Evolutionary conservation across 225 moss, liverwort and hornwort species (phyloP).

Genomic region (Straminergon stramineum): DNA sequence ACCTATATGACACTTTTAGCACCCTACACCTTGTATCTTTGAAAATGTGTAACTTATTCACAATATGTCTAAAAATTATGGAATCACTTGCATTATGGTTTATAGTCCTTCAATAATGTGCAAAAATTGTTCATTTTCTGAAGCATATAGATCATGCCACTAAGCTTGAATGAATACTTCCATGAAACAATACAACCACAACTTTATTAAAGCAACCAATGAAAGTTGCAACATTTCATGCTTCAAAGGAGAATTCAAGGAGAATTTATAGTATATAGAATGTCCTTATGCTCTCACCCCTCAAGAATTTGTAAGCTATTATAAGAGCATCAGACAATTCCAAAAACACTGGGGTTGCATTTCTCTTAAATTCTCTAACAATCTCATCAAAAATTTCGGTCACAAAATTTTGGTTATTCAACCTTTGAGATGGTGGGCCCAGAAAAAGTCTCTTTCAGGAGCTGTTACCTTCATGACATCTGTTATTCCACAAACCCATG

Average conservation of each 20-base stretch:
- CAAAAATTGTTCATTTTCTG: no score
- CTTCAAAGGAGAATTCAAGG: background rate
- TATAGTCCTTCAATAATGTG: no score
- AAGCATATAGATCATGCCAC: no score
- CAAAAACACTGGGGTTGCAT: background rate
- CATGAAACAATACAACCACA: background rate
- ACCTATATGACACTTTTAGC: no score
- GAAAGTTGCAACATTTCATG: background rate
- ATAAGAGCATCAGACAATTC: no score
- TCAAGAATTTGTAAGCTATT: no score
- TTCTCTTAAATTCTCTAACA: background rate
- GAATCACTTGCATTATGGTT: no score
- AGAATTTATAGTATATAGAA: background rate
- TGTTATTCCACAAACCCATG: background rate
- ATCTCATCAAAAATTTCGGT: background rate
- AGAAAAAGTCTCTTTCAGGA: background rate
- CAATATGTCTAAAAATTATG: no score
- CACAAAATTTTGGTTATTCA: background rate
- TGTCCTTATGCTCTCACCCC: background rate
- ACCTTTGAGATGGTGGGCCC: background rate
- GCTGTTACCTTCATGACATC: background rate
- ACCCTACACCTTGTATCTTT: no score
- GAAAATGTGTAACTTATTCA: no score
- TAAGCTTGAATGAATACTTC: background rate
- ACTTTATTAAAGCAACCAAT: background rate